Evolutionary conservation across 257 asterid genomes (phyloP).

Genomic region (Leonotis leonurus): DNA sequence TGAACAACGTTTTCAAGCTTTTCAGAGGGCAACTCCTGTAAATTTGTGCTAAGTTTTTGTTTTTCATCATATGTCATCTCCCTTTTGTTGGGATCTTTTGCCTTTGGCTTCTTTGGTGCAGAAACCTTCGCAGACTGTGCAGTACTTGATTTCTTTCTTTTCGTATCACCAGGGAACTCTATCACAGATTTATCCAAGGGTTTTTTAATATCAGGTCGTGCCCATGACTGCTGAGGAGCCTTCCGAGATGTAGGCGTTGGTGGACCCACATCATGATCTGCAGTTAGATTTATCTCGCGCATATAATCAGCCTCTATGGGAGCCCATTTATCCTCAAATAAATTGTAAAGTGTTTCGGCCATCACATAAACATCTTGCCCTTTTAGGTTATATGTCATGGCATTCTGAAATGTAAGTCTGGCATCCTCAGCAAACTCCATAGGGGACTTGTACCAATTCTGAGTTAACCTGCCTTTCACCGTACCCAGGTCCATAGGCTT

Average conservation of each 20-base stretch:
- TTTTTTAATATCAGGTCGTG: slow-evolving; percentile 29
- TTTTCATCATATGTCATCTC: slow-evolving; percentile 94
- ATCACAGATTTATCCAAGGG: slow-evolving; percentile 31
- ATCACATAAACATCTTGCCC: slow-evolving; percentile 77
- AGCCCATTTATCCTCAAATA: slow-evolving; percentile 68
- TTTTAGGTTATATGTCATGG: slow-evolving; percentile 75
- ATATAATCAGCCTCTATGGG: slow-evolving; percentile 49
- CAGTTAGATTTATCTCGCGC: slow-evolving; percentile 33
- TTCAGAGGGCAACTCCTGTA: slow-evolving; percentile 79
- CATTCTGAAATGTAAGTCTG: slow-evolving; percentile 70
- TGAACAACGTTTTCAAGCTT: slow-evolving; percentile 81
- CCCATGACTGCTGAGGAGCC: slow-evolving; percentile 33
- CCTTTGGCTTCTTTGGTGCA: slow-evolving; percentile 77
- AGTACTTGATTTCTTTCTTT: slow-evolving; percentile 26
- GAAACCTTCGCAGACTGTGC: slow-evolving; percentile 40
- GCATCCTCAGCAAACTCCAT: slow-evolving; percentile 75
- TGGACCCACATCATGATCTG: slow-evolving; percentile 37
- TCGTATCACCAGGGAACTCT: slow-evolving; percentile 28
- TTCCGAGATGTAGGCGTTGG: slow-evolving; percentile 49
- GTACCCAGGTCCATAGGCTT: slow-evolving; percentile 85
- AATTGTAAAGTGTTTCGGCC: slow-evolving; percentile 65
- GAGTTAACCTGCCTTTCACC: slow-evolving; percentile 51
- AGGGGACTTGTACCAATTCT: slow-evolving; percentile 61
- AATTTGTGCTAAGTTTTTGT: slow-evolving; percentile 65
- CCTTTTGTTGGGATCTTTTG: slow-evolving; percentile 78